These are phyloP conservation scores for Phlegmacium glaucopus DNA, from an alignment of 768 basidiomycete genomes.

Conservation along the genomic window DNA sequence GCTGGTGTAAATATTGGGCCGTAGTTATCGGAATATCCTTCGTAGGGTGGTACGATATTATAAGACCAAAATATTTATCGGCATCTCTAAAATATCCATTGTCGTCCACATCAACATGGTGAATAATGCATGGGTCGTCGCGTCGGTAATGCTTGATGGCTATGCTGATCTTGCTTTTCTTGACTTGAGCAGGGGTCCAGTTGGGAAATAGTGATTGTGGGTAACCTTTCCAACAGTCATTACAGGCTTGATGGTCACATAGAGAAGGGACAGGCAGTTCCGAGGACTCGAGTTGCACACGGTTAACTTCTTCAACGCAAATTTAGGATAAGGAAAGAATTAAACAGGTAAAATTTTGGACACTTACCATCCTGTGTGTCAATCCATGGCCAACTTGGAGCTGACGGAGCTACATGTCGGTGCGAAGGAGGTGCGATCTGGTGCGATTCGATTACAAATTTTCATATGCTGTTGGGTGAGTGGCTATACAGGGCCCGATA, in stretches of 20 bases:
- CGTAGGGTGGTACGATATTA: slow-evolving; percentile 45
- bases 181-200: slow-evolving; percentile 46
- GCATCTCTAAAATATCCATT: slow-evolving; percentile 35
- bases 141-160: slow-evolving; percentile 32
- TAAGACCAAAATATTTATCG: slow-evolving; percentile 26
- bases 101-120: slow-evolving; percentile 39
- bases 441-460: slow-evolving; percentile 16
- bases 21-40: slow-evolving; percentile 32
- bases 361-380: slow-evolving; percentile 35
- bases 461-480: slow-evolving; percentile 7
- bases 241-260: slow-evolving; percentile 34
- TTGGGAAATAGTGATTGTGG: slow-evolving; percentile 49
- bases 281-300: slow-evolving; percentile 24
- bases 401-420: slow-evolving; percentile 43
- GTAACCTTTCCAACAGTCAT: slow-evolving; percentile 38
- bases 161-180: slow-evolving; percentile 33
- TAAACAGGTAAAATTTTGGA: neutral
- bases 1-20: slow-evolving; percentile 38
- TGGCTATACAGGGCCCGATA: too few species aligned
- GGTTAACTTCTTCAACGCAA: slow-evolving; percentile 26
- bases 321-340: neutral
- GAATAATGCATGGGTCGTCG: slow-evolving; percentile 24
- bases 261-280: slow-evolving; percentile 28
- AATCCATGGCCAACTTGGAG: slow-evolving; percentile 47
- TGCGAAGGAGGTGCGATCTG: slow-evolving; percentile 41